Base-by-base conservation (phyloP, 768 basidiomycete species). In the Boletus vermiculosoides region DNA sequence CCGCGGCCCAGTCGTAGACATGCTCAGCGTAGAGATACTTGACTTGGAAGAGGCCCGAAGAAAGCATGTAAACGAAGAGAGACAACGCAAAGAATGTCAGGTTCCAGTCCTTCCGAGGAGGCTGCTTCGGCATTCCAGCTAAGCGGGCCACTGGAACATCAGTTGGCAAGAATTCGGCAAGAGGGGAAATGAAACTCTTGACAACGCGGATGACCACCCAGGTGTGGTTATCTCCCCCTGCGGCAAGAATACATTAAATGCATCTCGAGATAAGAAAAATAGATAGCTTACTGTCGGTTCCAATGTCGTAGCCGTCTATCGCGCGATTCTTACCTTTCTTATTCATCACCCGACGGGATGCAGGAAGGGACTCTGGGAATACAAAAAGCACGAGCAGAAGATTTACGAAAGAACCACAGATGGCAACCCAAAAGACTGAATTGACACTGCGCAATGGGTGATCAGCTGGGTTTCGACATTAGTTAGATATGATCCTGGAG, bases 1-100 rank as follows among this genome's bases (percentile, higher is more conserved):
- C 81, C 12, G 87, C 79, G 15, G 77, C 79, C 90, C 90, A 91
- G 12, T 74, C 68, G 63, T 86, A 91, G 11, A 86, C 74, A 64
- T 90, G 86, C 61, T 84, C 83, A 0, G 86, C 89, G 58, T 91
- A 93, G 36, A 92, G 73, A 61, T 90, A 91, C 70, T 92, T 92
- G 56, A 87, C 76, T 51, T 83, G 85, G 69, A 84, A 87, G 1
- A 92, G 71, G 18, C 88, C 90, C 81, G 79, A 80, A 3, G 90
- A 82, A 33, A 91, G 76, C 34, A 85, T 70, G 69, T 87, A 83
- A 12, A 78, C 66, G 66, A 92, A 89, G 49, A 90, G 65, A 4
- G 82, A 81, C 5, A 82, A 52, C 3, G 85, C 92, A 4, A 92
- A 71, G 55, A 84, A 76, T 3, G 86, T 86, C 67, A 95, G 74